phyloP scores from a whole-genome alignment of 2,329 filamentous ascomycete genomes.

The Fusarium sterilihyphosum region DNA sequence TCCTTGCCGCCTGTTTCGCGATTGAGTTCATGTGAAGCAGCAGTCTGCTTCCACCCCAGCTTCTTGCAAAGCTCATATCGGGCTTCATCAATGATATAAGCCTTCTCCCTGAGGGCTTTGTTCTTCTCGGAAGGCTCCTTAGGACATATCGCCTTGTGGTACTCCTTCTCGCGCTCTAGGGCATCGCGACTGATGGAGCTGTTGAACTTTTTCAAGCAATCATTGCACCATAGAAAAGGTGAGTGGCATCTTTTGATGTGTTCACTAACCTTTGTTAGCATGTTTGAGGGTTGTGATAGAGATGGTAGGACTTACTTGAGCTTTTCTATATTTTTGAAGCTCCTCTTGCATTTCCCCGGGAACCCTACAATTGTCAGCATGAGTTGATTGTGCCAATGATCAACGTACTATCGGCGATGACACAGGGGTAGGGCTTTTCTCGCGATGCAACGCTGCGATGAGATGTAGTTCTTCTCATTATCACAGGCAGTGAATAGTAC shows the following conservation, averaged over 20 bases:
- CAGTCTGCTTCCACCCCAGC: not conserved
- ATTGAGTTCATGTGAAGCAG: not conserved
- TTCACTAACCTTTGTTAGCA: not conserved
- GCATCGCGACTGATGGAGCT: accelerated
- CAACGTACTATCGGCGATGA: not conserved
- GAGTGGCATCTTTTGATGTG: slow-evolving; percentile 2
- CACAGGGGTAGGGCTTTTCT: not conserved
- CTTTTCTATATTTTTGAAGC: slow-evolving; percentile 1
- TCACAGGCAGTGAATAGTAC: not conserved
- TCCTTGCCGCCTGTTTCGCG: not conserved
- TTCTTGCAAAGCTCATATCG: not conserved
- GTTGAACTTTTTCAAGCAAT: slow-evolving; percentile 16
- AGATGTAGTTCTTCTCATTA: not conserved
- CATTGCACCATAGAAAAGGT: not conserved
- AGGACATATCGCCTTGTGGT: not conserved
- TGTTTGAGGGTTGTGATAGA: accelerated
- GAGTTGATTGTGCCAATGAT: too few relatives aligned
- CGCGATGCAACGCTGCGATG: too few relatives aligned
- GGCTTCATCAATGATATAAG: not conserved
- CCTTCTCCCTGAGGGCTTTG: accelerated
- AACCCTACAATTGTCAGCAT: not conserved
- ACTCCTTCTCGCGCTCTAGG: accelerated
- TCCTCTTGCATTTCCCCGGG: not conserved
- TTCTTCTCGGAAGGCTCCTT: not conserved
- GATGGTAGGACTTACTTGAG: not conserved